These are phyloP conservation scores for Fremontodendron californicum DNA, from an alignment of 345 rosid genomes.

Conservation along the genomic window DNA sequence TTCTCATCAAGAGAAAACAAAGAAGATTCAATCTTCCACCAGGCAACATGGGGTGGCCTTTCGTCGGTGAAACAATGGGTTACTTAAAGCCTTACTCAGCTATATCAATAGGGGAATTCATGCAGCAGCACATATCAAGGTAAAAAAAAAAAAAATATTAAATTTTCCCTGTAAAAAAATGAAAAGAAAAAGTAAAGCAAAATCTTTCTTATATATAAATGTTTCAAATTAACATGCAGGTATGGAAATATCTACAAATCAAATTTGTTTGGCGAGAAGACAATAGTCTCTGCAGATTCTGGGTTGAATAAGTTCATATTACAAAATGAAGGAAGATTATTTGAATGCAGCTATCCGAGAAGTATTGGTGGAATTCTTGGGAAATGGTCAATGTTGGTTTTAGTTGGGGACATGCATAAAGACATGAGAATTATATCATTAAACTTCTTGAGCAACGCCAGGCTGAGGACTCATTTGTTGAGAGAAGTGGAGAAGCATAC, in stretches of 20 bases:
- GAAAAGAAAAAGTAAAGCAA: not conserved
- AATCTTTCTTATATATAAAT: not conserved
- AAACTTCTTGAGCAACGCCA: constrained; percentile 74
- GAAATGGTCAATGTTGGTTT: constrained; percentile 97
- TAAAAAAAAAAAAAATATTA: too few relatives aligned
- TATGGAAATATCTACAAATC: constrained; percentile 91
- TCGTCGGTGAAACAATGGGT: constrained; percentile 83
- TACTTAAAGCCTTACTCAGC: constrained; percentile 83
- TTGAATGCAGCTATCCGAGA: constrained; percentile 91
- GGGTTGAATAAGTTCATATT: constrained; percentile 77
- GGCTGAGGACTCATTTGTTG: constrained; percentile 68
- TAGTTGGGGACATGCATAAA: constrained; percentile 97
- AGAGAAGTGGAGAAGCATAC: constrained; percentile 83
- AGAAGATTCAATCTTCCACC: constrained; percentile 78
- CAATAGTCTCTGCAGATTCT: constrained; percentile 93
- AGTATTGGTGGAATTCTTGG: constrained; percentile 98
- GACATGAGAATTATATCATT: constrained; percentile 91
- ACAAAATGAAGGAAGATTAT: constrained; percentile 82
- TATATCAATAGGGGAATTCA: constrained; percentile 73
- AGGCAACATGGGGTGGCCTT: constrained; percentile 91
- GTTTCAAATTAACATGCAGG: constrained; percentile 31
- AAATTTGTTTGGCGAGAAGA: constrained; percentile 78
- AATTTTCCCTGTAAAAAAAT: not conserved
- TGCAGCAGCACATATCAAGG: constrained; percentile 81
- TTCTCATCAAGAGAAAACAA: constrained; percentile 51